These are phyloP conservation scores for Linum lewisii DNA, from an alignment of 345 rosid species.

Conservation along the genomic window DNA sequence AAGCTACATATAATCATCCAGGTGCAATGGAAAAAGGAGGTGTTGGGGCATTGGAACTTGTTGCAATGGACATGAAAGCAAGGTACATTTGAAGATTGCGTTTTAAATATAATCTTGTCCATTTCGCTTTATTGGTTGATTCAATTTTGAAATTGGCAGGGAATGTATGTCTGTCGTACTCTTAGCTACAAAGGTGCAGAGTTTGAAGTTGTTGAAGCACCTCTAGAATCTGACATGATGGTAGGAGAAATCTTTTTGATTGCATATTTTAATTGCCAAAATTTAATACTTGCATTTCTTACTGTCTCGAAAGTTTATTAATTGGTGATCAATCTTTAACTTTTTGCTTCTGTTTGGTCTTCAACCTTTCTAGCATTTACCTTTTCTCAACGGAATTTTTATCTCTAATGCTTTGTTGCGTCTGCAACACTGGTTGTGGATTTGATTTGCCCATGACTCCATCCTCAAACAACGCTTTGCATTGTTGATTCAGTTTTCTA, in stretches of 20 bases:
- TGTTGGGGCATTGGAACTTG: slow-evolving; percentile 95
- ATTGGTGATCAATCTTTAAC: background rate
- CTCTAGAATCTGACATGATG: slow-evolving; percentile 83
- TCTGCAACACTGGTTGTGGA: background rate
- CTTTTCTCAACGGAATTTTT: background rate
- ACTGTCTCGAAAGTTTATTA: background rate
- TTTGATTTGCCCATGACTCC: background rate
- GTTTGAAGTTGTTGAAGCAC: slow-evolving; percentile 91
- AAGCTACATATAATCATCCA: slow-evolving; percentile 21
- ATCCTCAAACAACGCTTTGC: background rate
- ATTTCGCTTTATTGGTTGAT: background rate
- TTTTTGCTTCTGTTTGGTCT: too few species aligned
- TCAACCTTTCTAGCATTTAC: background rate
- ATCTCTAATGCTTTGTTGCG: background rate
- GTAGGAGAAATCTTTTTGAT: slow-evolving; percentile 27
- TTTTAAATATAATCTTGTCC: background rate
- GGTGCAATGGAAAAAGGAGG: slow-evolving; percentile 97
- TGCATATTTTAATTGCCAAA: background rate
- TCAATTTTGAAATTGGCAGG: slow-evolving; percentile 32
- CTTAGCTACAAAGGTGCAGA: slow-evolving; percentile 93
- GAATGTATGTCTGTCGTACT: slow-evolving; percentile 98
- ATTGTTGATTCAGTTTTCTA: background rate
- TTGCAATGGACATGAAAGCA: slow-evolving; percentile 99
- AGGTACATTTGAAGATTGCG: slow-evolving; percentile 34
- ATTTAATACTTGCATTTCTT: background rate